Percentiles rank a stretch among this genome's conserved stretches.
Conservation (phyloP, 129 eudicot species). For the Helianthus annuus region DNA sequence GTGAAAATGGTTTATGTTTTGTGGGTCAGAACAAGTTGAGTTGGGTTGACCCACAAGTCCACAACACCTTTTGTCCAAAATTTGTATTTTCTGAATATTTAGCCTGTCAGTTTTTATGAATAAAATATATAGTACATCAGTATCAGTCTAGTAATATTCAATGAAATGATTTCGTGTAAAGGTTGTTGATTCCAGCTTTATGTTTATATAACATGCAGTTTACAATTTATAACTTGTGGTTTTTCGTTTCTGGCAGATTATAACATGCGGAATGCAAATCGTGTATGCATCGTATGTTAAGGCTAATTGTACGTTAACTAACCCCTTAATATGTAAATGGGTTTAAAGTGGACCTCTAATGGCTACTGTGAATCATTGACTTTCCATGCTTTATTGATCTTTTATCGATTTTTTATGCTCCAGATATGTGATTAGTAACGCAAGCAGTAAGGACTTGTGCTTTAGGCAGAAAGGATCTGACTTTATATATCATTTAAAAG, state of each 20-base stretch:
- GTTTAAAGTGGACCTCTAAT: not conserved
- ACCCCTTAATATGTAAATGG: not conserved
- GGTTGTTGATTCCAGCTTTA: not conserved
- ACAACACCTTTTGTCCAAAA: not conserved
- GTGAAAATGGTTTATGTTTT: not conserved
- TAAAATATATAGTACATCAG: not conserved
- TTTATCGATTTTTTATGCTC: slow-evolving; percentile 21
- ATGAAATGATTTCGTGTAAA: not conserved
- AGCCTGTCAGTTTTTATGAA: not conserved
- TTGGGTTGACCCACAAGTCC: not conserved
- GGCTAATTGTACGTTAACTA: too few species aligned
- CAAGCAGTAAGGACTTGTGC: slow-evolving; percentile 76
- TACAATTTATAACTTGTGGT: too few species aligned
- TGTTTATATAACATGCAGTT: too few species aligned
- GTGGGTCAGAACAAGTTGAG: not conserved
- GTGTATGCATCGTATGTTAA: too few species aligned
- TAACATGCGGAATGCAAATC: too few species aligned
- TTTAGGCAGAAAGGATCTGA: slow-evolving; percentile 94
- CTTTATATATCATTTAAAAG: slow-evolving; percentile 44
- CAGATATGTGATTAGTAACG: slow-evolving; percentile 93
- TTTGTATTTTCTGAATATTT: not conserved
- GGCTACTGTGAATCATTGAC: not conserved
- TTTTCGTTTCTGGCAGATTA: too few species aligned
- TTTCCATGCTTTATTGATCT: not conserved
- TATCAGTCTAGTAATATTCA: not conserved